Evolutionary conservation across 371 early-diverging fungal genomes (phyloP), one percentile per base, ranked within the genome.

Genomic region (Mucor mucedo): DNA sequence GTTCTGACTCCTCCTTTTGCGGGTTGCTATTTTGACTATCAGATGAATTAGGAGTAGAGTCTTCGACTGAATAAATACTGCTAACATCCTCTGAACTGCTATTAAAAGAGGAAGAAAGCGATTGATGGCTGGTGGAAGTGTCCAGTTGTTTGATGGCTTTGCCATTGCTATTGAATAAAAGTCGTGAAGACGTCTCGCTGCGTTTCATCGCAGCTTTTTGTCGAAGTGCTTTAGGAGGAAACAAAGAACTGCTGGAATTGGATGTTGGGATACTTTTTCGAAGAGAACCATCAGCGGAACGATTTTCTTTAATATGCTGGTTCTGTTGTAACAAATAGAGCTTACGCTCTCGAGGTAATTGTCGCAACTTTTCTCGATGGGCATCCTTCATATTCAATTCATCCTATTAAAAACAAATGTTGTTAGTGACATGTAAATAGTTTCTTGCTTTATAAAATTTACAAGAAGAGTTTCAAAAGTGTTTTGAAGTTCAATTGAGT

Each of bases 361-460:
- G 73, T 53, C 83, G 78, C 62, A 84, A 68, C 29, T 77, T 82
- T 28, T 80, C 82, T 52, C 83, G 69, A 10, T 81, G 70, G 9
- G 44, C 68, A 39, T 79, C 84, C 59, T 83, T 85, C 78, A 85
- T 87, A 58, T 87, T 77, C n/a, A 87, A 72, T 45, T 87, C 83
- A 49, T 83, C 80, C 83, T 85, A 66, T 16, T 14, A 30, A 48
- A 28, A 21, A 40, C n/a, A 35, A 14, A 3, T 9, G 11, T 42
- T 14, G 10, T 42, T 14, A 42, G 5, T 21, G 10, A 27, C 39
- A 21, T 42, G 57, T 56, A 50, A 14, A 29, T 45, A n/a, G 52
- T 10, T 52, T 5, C 16, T 2, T 39, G 2, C 16, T 11, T 1
- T 4, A 11, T 47, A 30, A 4, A 32, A 11, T 39, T 53, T 65